Percentiles rank a stretch among this genome's conserved stretches.
phyloP scores from a whole-genome alignment of 345 rosid species.

The Anastatica hierochuntica region DNA sequence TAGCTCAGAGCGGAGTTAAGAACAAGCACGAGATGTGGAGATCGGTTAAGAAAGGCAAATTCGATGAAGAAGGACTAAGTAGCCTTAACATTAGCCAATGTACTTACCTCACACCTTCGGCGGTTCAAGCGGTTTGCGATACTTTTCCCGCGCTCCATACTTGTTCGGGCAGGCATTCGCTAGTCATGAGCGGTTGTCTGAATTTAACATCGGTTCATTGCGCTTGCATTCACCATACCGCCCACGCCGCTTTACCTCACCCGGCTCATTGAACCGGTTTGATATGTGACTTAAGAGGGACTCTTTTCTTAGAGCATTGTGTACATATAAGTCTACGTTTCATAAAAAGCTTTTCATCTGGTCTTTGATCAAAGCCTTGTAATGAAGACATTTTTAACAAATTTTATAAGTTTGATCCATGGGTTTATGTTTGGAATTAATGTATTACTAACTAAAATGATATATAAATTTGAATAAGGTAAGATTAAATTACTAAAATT shows the following conservation, averaged over 20 bases:
- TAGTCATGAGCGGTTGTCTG: slow-evolving; percentile 93
- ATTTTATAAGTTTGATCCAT: too few relatives aligned
- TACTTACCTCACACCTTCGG: slow-evolving; percentile 86
- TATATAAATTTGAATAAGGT: too few relatives aligned
- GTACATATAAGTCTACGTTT: too few relatives aligned
- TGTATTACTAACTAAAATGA: too few relatives aligned
- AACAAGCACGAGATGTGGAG: slow-evolving; percentile 52
- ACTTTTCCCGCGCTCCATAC: slow-evolving; percentile 94
- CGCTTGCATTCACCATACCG: slow-evolving; percentile 75
- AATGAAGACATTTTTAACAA: too few relatives aligned
- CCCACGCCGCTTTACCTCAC: slow-evolving; percentile 35
- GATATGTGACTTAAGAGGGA: too few relatives aligned
- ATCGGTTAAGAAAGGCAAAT: slow-evolving; percentile 35
- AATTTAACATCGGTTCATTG: slow-evolving; percentile 88
- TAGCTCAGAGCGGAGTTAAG: slow-evolving; percentile 62
- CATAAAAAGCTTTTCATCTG: too few relatives aligned
- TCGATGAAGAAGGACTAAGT: slow-evolving; percentile 66
- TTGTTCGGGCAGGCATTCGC: slow-evolving; percentile 89
- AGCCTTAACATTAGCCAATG: slow-evolving; percentile 98
- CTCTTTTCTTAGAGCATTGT: too few relatives aligned
- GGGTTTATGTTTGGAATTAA: too few relatives aligned
- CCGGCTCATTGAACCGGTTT: slow-evolving; percentile 66
- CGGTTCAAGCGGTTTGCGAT: slow-evolving; percentile 90
- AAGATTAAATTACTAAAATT: too few relatives aligned
- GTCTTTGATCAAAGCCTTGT: too few relatives aligned